Evolutionary conservation across 805 yeast species (phyloP).

Genomic region (Myxozyma sirexii): DNA sequence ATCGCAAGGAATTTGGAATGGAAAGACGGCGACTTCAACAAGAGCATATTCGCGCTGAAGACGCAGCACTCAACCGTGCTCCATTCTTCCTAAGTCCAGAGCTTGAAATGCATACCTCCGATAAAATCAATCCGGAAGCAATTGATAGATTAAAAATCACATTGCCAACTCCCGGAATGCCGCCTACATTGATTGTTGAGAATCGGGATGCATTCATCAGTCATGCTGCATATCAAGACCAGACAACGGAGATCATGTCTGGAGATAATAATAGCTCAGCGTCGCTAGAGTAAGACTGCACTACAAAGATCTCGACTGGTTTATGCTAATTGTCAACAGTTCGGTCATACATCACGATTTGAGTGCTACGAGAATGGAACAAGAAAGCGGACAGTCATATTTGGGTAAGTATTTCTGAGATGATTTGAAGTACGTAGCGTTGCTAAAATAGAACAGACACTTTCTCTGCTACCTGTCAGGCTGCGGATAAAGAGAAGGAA

Average conservation of each 20-base stretch:
- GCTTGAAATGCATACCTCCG: conserved; percentile 1
- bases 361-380: not conserved
- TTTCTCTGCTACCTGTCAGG: conserved; percentile 7
- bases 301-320: not conserved
- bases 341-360: conserved; percentile 23
- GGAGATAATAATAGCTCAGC: conserved; percentile 5
- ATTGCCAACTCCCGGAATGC: conserved; percentile 27
- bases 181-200: conserved; percentile 12
- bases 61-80: conserved; percentile 79
- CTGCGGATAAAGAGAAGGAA: conserved; percentile 4
- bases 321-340: not conserved
- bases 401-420: conserved; percentile 2
- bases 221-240: not conserved
- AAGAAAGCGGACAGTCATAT: not conserved
- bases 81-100: conserved; percentile 59
- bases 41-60: conserved; percentile 66
- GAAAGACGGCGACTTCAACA: conserved; percentile 59
- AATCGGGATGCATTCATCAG: not conserved
- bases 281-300: conserved; percentile 5
- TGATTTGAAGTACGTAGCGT: not conserved
- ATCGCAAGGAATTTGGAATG: conserved; percentile 52
- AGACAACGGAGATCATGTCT: not conserved
- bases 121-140: conserved; percentile 45
- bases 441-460: no score
- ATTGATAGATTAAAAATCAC: conserved; percentile 43